These are phyloP conservation scores for Ustilago loliicola DNA, from an alignment of 1,284 basidiomycete genomes.

Conservation along the genomic window DNA sequence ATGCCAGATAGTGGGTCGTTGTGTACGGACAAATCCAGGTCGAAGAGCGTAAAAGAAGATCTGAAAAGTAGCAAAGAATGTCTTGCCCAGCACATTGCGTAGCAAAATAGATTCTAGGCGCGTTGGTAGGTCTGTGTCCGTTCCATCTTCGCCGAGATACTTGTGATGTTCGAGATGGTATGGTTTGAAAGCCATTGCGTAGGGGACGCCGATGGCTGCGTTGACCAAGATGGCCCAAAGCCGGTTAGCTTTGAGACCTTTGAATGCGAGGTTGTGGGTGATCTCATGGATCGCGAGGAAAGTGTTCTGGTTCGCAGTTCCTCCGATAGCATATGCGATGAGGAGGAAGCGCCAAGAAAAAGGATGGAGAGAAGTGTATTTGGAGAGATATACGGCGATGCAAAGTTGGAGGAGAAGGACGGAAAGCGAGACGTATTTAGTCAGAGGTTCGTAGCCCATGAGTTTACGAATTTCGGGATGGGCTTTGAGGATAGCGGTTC, in stretches of 20 bases:
- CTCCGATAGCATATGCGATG: constrained; percentile 87
- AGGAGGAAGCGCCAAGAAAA: constrained; percentile 81
- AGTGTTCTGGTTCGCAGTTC: constrained; percentile 95
- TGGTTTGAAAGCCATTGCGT: constrained; percentile 94
- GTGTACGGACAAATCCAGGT: constrained; percentile 90
- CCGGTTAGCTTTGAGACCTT: constrained; percentile 85
- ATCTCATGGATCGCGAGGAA: constrained; percentile 99
- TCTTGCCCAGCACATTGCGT: constrained; percentile 96
- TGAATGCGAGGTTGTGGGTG: constrained; percentile 96
- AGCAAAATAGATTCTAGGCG: constrained; percentile 84
- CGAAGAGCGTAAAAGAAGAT: constrained; percentile 97
- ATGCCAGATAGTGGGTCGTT: constrained; percentile 87
- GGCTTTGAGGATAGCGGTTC: constrained; percentile 90
- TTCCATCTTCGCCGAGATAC: constrained; percentile 92
- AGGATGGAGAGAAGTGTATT: constrained; percentile 72
- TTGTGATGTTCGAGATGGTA: constrained; percentile 91
- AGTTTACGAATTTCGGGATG: constrained; percentile 94
- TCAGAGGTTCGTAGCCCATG: constrained; percentile 93
- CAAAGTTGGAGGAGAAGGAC: constrained; percentile 85
- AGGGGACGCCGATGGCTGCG: constrained; percentile 91
- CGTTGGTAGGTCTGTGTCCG: constrained; percentile 94
- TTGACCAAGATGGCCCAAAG: constrained; percentile 90
- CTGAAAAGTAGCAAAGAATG: constrained; percentile 98
- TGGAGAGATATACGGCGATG: constrained; percentile 73
- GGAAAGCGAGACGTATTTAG: constrained; percentile 84